Conservation (phyloP, 2,329 filamentous ascomycete species). For the Fusarium chuoi region DNA sequence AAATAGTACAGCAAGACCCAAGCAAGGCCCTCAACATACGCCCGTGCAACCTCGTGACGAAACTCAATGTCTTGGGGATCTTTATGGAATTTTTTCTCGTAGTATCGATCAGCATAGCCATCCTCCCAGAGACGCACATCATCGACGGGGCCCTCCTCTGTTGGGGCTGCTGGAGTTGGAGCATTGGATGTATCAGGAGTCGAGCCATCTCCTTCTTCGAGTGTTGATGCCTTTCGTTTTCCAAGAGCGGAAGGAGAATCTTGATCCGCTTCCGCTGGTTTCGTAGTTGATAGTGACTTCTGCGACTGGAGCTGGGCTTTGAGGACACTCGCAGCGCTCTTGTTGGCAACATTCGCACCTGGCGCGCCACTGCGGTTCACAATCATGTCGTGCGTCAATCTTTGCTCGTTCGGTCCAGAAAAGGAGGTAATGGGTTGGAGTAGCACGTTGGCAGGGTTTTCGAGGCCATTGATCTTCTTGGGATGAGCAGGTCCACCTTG, state of each 20-base stretch:
- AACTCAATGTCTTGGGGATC: conserved; percentile 85
- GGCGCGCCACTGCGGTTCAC: conserved; percentile 75
- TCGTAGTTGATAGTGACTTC: conserved; percentile 36
- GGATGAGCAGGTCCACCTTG: conserved; percentile 26
- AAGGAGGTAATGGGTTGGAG: conserved; percentile 59
- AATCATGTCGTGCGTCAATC: conserved; percentile 87
- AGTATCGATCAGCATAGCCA: conserved; percentile 94
- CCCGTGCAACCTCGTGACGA: conserved; percentile 84
- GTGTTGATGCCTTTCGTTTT: conserved; percentile 81
- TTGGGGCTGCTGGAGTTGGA: conserved; percentile 55
- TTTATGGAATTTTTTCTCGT: conserved; percentile 94
- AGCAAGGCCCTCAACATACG: conserved; percentile 93
- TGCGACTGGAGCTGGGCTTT: conserved; percentile 78
- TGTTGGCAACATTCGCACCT: conserved; percentile 85
- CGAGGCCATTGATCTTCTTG: conserved; percentile 47
- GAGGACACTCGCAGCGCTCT: conserved; percentile 89
- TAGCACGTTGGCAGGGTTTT: conserved; percentile 48
- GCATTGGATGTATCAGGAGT: conserved; percentile 66
- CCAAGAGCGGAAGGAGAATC: conserved; percentile 64
- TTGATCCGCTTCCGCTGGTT: conserved; percentile 44
- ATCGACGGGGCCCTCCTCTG: conserved; percentile 76
- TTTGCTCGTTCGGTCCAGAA: conserved; percentile 59
- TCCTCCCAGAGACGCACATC: conserved; percentile 93
- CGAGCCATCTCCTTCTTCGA: conserved; percentile 71
- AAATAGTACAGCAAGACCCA: conserved; percentile 99